These are phyloP conservation scores for Pseudozyma thailandica DNA, from an alignment of 1,284 basidiomycete species.

Conservation along the genomic window DNA sequence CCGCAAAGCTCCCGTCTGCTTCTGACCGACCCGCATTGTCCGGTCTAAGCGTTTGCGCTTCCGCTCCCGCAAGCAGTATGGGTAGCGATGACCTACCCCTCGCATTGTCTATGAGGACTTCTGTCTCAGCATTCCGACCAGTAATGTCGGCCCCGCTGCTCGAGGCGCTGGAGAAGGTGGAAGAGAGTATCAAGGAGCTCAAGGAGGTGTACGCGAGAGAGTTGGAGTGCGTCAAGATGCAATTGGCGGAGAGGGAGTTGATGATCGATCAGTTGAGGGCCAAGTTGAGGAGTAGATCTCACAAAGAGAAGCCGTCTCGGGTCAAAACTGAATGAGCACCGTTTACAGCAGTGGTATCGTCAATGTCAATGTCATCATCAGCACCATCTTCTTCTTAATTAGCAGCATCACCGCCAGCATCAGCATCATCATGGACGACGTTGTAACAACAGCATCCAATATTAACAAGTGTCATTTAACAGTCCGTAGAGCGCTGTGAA, in stretches of 20 bases:
- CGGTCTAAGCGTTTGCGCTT: background rate
- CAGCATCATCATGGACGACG: too few species aligned
- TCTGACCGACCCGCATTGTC: background rate
- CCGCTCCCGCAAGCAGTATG: background rate
- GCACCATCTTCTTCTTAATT: too few species aligned
- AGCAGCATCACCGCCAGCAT: too few species aligned
- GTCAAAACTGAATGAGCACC: background rate
- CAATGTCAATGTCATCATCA: background rate
- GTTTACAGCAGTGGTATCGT: background rate
- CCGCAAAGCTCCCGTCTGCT: background rate
- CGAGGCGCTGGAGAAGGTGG: background rate
- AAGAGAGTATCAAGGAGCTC: slow-evolving; percentile 10
- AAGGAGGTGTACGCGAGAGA: slow-evolving; percentile 9
- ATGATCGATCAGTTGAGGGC: slow-evolving; percentile 18
- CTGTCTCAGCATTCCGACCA: background rate
- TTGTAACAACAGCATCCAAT: too few species aligned
- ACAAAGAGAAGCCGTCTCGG: background rate
- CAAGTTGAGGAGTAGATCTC: background rate
- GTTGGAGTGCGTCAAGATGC: slow-evolving; percentile 1
- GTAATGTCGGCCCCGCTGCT: background rate
- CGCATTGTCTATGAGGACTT: background rate
- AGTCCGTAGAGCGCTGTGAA: too few species aligned
- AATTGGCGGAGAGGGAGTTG: slow-evolving; percentile 18
- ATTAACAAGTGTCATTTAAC: too few species aligned
- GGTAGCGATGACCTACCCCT: slow-evolving; percentile 18